Evolutionary conservation across 768 basidiomycete species (phyloP).

Genomic region (Mrakia blollopis): DNA sequence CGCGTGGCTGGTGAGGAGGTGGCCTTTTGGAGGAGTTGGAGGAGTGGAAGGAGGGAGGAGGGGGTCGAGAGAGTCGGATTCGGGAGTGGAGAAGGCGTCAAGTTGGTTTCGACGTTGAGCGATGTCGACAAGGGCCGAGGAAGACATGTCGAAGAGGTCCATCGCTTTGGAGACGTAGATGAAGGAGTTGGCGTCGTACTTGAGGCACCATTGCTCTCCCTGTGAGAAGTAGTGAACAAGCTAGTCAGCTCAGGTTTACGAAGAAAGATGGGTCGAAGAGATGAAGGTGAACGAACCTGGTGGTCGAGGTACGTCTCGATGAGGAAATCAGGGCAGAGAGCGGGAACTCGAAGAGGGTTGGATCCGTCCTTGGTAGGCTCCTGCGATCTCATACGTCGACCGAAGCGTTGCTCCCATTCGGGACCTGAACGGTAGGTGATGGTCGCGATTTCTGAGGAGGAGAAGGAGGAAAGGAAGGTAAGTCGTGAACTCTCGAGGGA

Average conservation of each 20-base stretch:
- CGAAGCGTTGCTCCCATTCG: constrained; percentile 98
- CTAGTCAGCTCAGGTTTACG: not conserved
- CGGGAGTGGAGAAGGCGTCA: constrained; percentile 32
- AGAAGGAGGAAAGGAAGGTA: not conserved
- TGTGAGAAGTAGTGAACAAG: constrained; percentile 41
- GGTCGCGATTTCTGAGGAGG: constrained; percentile 80
- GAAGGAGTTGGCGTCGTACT: constrained; percentile 98
- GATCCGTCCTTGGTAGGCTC: constrained; percentile 33
- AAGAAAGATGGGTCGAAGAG: not conserved
- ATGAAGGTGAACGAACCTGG: constrained; percentile 48
- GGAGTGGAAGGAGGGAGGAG: constrained; percentile 12
- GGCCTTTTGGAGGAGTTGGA: constrained; percentile 16
- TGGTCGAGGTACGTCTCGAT: constrained; percentile 99
- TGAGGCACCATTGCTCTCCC: constrained; percentile 95
- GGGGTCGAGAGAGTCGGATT: constrained; percentile 48
- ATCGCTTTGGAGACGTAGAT: constrained; percentile 99
- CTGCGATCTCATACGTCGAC: constrained; percentile 52
- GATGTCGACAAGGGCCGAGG: constrained; percentile 64
- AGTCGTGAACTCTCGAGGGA: not conserved
- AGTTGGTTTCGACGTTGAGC: constrained; percentile 42
- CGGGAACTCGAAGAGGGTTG: constrained; percentile 51
- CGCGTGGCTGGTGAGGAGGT: constrained; percentile 40
- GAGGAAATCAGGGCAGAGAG: constrained; percentile 91
- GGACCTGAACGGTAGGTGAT: constrained; percentile 98
- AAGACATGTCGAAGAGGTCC: constrained; percentile 96